Conservation (phyloP, 2,329 filamentous ascomycete species). For the Hymenotorrendiella dingleyae region DNA sequence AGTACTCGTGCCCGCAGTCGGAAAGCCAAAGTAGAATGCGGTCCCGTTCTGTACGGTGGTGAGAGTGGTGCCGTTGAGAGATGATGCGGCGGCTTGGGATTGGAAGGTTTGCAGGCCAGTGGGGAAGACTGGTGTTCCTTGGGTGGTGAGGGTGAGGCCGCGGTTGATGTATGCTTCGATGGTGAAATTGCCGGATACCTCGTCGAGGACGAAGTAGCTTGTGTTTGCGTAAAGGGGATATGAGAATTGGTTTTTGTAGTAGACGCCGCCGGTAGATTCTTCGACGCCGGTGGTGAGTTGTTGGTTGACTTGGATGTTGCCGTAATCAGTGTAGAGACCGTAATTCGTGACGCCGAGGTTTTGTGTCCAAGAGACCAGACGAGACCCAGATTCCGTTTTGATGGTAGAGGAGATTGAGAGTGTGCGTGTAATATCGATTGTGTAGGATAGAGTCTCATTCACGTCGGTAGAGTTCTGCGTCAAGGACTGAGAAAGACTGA, state of each 20-base stretch:
- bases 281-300: conserved; percentile 47
- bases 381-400: conserved; percentile 40
- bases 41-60: conserved; percentile 51
- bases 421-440: conserved; percentile 47
- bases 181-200: conserved; percentile 40
- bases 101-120: conserved; percentile 54
- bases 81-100: conserved; percentile 15
- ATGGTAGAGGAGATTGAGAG: conserved; percentile 49
- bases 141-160: conserved; percentile 41
- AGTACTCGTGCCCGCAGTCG: conserved; percentile 39
- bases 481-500: conserved; percentile 45
- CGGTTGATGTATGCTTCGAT: conserved; percentile 43
- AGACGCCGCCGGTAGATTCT: conserved; percentile 25
- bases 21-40: conserved; percentile 47
- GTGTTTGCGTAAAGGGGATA: conserved; percentile 58
- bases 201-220: conserved; percentile 36
- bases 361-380: conserved; percentile 51
- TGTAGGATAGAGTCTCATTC: conserved; percentile 56
- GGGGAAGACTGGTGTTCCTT: conserved; percentile 47
- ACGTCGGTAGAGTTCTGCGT: conserved; percentile 42
- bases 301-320: conserved; percentile 46
- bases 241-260: conserved; percentile 38
- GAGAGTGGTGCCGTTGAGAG: conserved; percentile 36
- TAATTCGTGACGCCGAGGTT: conserved; percentile 47
- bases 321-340: conserved; percentile 48